phyloP scores from a whole-genome alignment of 2,329 filamentous ascomycete species.

The Fonsecaea nubica region DNA sequence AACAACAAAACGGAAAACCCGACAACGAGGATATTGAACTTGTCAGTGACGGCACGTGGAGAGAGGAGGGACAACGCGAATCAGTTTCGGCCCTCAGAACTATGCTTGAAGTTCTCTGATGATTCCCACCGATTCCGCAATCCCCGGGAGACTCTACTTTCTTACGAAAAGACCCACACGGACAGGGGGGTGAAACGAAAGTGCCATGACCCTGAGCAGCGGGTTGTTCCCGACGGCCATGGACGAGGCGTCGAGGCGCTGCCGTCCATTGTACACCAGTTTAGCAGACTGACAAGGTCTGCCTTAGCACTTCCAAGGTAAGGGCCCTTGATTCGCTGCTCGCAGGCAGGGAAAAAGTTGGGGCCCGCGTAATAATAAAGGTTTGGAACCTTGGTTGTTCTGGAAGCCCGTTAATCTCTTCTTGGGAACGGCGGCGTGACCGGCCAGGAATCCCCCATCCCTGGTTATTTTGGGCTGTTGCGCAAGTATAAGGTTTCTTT shows the following conservation, averaged over 20 bases:
- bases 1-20: slow-evolving; percentile 16
- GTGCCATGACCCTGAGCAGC: slow-evolving; percentile 28
- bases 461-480: background rate
- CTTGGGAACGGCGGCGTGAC: slow-evolving; percentile 10
- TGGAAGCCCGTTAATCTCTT: slow-evolving; percentile 34
- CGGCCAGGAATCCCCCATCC: background rate
- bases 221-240: slow-evolving; percentile 31
- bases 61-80: slow-evolving; percentile 18
- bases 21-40: slow-evolving; percentile 28
- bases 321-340: slow-evolving; percentile 25
- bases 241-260: slow-evolving; percentile 30
- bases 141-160: slow-evolving; percentile 32
- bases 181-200: slow-evolving; percentile 36
- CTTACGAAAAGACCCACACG: slow-evolving; percentile 31
- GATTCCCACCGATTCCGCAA: slow-evolving; percentile 27
- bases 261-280: slow-evolving; percentile 18
- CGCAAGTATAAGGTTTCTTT: background rate
- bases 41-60: slow-evolving; percentile 33
- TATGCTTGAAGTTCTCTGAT: slow-evolving; percentile 34
- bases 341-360: slow-evolving; percentile 12
- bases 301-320: slow-evolving; percentile 13
- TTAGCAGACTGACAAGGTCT: slow-evolving; percentile 21
- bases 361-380: slow-evolving; percentile 16
- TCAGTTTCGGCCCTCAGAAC: slow-evolving; percentile 18
- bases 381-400: slow-evolving; percentile 24